Conservation (phyloP, 164 flowering plant species). For the Kingdonia uniflora region DNA sequence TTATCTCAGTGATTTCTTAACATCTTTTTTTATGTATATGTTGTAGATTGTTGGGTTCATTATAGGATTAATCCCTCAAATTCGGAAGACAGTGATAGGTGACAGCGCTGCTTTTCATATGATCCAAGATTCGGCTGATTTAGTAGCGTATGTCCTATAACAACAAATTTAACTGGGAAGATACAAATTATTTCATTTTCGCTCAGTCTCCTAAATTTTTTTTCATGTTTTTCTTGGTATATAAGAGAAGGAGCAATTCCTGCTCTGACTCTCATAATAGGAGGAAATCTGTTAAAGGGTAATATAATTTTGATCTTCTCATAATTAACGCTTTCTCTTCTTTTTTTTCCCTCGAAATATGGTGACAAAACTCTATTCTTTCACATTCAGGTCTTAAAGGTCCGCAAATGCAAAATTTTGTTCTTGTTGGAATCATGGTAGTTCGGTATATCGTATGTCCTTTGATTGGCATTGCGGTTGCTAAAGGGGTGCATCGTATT, state of each 20-base stretch:
- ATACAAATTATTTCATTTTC: background rate
- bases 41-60: too few relatives aligned
- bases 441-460: constrained; percentile 47
- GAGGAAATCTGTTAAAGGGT: constrained; percentile 67
- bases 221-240: background rate
- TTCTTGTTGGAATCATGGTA: constrained; percentile 33
- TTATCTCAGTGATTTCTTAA: constrained; percentile 25
- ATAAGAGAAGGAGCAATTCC: constrained; percentile 14
- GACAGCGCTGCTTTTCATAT: too few relatives aligned
- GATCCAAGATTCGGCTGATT: too few relatives aligned
- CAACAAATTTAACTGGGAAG: too few relatives aligned
- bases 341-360: background rate
- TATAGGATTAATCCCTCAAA: constrained; percentile 46
- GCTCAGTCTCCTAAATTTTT: background rate
- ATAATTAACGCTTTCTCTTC: too few relatives aligned
- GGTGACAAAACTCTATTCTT: too few relatives aligned
- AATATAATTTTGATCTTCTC: too few relatives aligned
- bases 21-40: too few relatives aligned
- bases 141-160: constrained; percentile 36
- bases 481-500: constrained; percentile 34
- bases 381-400: constrained; percentile 38
- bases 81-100: constrained; percentile 31
- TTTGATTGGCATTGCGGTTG: constrained; percentile 33
- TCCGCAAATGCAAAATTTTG: constrained; percentile 19
- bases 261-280: constrained; percentile 56